These are phyloP conservation scores for Cyclostephanos invisitatus DNA, from an alignment of 108 stramenopile species.

Conservation along the genomic window DNA sequence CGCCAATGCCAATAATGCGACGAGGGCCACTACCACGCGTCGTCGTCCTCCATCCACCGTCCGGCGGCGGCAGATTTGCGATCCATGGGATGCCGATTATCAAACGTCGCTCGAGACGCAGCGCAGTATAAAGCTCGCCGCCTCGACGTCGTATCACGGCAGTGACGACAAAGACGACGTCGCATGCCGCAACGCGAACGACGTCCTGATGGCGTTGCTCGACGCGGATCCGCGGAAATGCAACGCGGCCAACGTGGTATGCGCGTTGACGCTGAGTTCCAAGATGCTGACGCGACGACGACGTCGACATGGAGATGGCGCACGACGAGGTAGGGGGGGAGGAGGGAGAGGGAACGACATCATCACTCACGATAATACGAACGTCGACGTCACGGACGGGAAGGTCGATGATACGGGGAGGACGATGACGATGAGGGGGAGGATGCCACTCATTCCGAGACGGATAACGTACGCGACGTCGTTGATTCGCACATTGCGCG, in stretches of 20 bases:
- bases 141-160: not conserved
- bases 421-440: no score
- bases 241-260: conserved; percentile 80
- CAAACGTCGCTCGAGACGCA: conserved; percentile 57
- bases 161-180: no score
- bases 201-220: conserved; percentile 55
- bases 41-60: no score
- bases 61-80: no score
- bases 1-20: no score
- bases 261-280: conserved; percentile 76
- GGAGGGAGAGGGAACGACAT: not conserved
- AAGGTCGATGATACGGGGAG: no score
- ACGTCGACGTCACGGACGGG: no score
- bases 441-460: not conserved
- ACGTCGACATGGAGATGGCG: conserved; percentile 10
- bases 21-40: no score
- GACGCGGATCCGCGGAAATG: conserved; percentile 53
- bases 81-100: conserved; percentile 66
- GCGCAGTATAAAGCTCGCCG: conserved; percentile 48
- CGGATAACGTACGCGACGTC: no score
- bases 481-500: no score
- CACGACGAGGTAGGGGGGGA: not conserved
- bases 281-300: conserved; percentile 42
- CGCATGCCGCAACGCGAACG: conserved; percentile 34
- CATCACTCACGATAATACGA: no score